A percentile compares a stretch with the other conserved stretches of the same genome.
phyloP scores from a whole-genome alignment of 164 flowering plant species.

The Stephania yunnanensis region DNA sequence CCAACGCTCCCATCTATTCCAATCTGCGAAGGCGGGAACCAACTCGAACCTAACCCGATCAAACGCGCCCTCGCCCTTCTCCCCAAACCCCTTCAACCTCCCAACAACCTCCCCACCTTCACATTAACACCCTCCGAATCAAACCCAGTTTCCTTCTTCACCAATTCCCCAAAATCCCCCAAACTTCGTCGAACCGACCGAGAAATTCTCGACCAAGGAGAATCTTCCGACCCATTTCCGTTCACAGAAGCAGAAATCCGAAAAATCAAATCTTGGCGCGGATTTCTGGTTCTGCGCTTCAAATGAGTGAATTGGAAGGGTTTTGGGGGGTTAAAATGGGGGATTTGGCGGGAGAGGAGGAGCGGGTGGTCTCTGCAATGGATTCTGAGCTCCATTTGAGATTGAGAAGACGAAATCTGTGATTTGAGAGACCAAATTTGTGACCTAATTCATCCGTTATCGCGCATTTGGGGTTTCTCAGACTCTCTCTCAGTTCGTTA shows the following conservation, averaged over 20 bases:
- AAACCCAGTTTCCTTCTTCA: slow-evolving; percentile 77
- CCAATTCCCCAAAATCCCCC: slow-evolving; percentile 42
- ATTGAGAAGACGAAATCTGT: not conserved
- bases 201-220: slow-evolving; percentile 39
- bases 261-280: slow-evolving; percentile 26
- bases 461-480: not conserved
- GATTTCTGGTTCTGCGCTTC: slow-evolving; percentile 19
- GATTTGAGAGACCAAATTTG: not conserved
- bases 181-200: slow-evolving; percentile 50
- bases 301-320: slow-evolving; percentile 13
- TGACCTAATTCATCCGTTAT: not conserved
- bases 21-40: slow-evolving; percentile 51
- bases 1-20: slow-evolving; percentile 82
- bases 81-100: slow-evolving; percentile 20
- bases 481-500: no score
- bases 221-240: slow-evolving; percentile 33
- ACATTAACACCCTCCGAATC: slow-evolving; percentile 34
- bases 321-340: slow-evolving; percentile 7
- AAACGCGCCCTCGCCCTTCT: slow-evolving; percentile 33
- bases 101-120: slow-evolving; percentile 32
- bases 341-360: slow-evolving; percentile 15
- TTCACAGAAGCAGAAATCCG: slow-evolving; percentile 34
- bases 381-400: slow-evolving; percentile 26
- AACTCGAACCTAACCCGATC: slow-evolving; percentile 39
- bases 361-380: slow-evolving; percentile 23